phyloP scores from a whole-genome alignment of 805 yeast species.

The Hanseniaspora thailandica region DNA sequence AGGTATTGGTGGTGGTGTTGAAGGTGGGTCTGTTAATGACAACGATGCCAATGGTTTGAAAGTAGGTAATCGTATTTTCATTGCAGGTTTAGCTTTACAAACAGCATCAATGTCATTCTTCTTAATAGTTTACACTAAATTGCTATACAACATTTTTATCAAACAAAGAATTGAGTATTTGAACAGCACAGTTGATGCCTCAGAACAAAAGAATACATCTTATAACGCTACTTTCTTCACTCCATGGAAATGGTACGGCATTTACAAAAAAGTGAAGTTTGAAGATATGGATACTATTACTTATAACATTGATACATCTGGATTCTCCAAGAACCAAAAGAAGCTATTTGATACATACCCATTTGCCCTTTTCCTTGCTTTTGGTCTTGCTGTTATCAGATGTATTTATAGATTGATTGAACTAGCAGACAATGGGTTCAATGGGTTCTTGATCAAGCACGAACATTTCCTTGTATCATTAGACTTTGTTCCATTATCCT shows the following conservation, averaged over 20 bases:
- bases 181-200: not conserved
- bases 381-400: conserved; percentile 47
- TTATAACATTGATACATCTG: conserved; percentile 23
- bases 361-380: conserved; percentile 35
- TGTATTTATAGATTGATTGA: conserved; percentile 67
- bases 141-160: conserved; percentile 34
- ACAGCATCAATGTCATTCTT: conserved; percentile 58
- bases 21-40: conserved; percentile 36
- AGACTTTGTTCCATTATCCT: conserved; percentile 51
- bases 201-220: conserved; percentile 8
- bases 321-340: not conserved
- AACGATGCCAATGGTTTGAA: conserved; percentile 20
- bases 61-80: conserved; percentile 35
- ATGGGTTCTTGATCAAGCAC: conserved; percentile 49
- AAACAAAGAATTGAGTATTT: conserved; percentile 22
- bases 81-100: conserved; percentile 70
- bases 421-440: conserved; percentile 56
- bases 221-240: not conserved
- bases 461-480: conserved; percentile 49
- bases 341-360: conserved; percentile 30
- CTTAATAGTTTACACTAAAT: conserved; percentile 37
- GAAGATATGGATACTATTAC: not conserved
- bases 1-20: conserved; percentile 67
- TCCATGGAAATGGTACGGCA: conserved; percentile 13
- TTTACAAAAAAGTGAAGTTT: conserved; percentile 1